These are phyloP conservation scores for Fusarium sp. DNA, from an alignment of 2,329 filamentous ascomycete genomes.

Conservation along the genomic window DNA sequence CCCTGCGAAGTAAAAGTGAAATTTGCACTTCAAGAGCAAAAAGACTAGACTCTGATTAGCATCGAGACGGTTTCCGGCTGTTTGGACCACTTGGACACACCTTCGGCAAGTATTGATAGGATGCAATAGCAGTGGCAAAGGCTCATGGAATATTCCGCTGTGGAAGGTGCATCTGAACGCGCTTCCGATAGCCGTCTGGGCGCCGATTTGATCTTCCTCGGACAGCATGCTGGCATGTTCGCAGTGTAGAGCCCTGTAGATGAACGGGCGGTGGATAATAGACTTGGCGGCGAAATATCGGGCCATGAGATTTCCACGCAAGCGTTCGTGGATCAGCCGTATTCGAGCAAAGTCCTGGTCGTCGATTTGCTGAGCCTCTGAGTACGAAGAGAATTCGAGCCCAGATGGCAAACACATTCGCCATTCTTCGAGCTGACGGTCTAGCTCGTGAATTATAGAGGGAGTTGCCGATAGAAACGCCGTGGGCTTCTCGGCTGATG, in stretches of 20 bases:
- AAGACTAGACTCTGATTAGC: not conserved
- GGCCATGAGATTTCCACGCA: conserved; percentile 3
- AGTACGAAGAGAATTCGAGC: conserved; percentile 8
- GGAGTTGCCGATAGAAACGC: conserved; percentile 6
- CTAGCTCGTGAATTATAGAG: conserved; percentile 20
- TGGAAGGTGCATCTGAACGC: not conserved
- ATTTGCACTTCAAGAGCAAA: conserved; percentile 28
- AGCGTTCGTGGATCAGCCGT: not conserved
- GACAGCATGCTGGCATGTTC: not conserved
- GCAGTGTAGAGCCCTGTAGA: conserved; percentile 21
- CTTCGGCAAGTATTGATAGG: conserved; percentile 31
- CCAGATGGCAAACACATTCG: conserved; percentile 18
- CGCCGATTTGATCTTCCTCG: conserved; percentile 5
- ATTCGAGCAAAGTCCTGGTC: not conserved
- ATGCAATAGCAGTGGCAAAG: conserved; percentile 14
- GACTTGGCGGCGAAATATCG: conserved; percentile 25
- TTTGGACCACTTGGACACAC: not conserved
- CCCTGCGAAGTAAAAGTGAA: not conserved
- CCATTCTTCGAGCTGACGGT: conserved; percentile 34
- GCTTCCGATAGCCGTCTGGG: conserved; percentile 2
- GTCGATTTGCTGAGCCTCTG: not conserved
- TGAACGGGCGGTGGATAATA: conserved; percentile 21
- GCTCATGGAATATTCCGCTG: conserved; percentile 21
- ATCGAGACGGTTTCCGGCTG: not conserved
- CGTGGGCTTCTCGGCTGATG: not conserved